These are phyloP conservation scores for Boletus pseudo-olivaceus DNA, from an alignment of 768 basidiomycete genomes.

Conservation along the genomic window DNA sequence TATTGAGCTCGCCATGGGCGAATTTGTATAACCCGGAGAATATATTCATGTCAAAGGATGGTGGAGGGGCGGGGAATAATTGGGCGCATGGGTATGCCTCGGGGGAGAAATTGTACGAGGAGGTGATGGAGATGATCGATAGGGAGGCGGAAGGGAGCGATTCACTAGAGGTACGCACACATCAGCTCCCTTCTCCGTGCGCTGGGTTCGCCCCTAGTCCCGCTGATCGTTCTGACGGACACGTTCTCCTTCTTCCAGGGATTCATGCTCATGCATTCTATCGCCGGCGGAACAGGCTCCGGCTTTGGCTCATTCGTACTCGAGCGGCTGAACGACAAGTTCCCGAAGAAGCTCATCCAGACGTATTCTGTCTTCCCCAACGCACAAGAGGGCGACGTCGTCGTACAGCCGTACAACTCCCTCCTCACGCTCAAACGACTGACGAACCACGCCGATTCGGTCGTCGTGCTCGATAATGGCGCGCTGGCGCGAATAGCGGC, in stretches of 20 bases:
- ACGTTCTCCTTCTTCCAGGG: conserved; percentile 52
- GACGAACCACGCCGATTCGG: conserved; percentile 94
- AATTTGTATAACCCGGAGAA: conserved; percentile 95
- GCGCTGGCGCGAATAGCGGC: conserved; percentile 90
- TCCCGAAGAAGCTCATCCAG: conserved; percentile 98
- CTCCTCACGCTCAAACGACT: conserved; percentile 89
- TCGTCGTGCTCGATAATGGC: conserved; percentile 96
- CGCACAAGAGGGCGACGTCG: conserved; percentile 89
- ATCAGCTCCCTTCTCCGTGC: not conserved
- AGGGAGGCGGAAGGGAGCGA: conserved; percentile 98
- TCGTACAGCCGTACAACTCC: conserved; percentile 98
- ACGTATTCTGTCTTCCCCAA: conserved; percentile 99
- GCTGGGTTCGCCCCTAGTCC: not conserved
- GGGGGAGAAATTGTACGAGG: conserved; percentile 91
- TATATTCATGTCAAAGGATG: conserved; percentile 92
- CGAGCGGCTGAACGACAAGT: conserved; percentile 94
- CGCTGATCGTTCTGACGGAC: not conserved
- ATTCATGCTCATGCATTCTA: conserved; percentile 98
- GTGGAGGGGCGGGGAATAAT: conserved; percentile 99
- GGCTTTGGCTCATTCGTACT: conserved; percentile 97
- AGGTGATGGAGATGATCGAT: conserved; percentile 99
- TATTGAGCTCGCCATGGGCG: conserved; percentile 82
- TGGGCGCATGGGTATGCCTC: conserved; percentile 95
- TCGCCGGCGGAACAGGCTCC: conserved; percentile 97
- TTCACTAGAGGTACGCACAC: conserved; percentile 74